Percentiles rank a stretch among this genome's conserved stretches.
Evolutionary conservation across 257 asterid genomes (phyloP).

Genomic region (Solanum tarijense): DNA sequence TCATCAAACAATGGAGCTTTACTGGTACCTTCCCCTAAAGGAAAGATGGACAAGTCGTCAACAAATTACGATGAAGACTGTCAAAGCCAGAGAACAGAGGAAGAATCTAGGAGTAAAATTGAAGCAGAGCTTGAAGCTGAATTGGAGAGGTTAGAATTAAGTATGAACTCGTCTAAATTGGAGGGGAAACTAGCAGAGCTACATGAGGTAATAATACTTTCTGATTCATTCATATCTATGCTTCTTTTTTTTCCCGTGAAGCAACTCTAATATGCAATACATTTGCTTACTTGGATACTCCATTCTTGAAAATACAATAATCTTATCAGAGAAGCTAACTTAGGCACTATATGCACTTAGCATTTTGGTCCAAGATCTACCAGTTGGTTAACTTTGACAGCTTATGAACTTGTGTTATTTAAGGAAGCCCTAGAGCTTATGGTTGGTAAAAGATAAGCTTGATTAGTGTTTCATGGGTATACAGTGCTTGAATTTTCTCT

Average conservation of each 20-base stretch:
- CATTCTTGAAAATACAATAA: not conserved
- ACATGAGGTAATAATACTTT: constrained; percentile 39
- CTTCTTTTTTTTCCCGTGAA: not conserved
- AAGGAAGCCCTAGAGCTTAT: not conserved
- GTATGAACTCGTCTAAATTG: constrained; percentile 41
- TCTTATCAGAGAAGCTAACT: not conserved
- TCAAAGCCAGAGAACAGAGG: constrained; percentile 34
- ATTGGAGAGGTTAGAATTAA: constrained; percentile 69
- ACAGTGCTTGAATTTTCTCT: not conserved
- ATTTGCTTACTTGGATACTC: not conserved
- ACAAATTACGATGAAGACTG: constrained; percentile 4
- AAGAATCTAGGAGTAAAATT: constrained; percentile 56
- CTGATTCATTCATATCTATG: not conserved
- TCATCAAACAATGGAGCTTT: constrained; percentile 11
- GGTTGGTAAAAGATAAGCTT: not conserved
- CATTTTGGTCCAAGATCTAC: not conserved
- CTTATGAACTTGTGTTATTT: not conserved
- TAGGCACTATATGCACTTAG: not conserved
- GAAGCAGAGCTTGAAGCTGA: constrained; percentile 99
- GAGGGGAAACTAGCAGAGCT: constrained; percentile 28
- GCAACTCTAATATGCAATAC: not conserved
- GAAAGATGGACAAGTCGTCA: constrained; percentile 10
- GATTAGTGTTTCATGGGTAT: not conserved
- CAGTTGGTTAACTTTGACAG: not conserved
- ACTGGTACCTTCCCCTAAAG: constrained; percentile 24